Conservation (phyloP, 2,329 filamentous ascomycete genomes). For the Cercospora sesami region DNA sequence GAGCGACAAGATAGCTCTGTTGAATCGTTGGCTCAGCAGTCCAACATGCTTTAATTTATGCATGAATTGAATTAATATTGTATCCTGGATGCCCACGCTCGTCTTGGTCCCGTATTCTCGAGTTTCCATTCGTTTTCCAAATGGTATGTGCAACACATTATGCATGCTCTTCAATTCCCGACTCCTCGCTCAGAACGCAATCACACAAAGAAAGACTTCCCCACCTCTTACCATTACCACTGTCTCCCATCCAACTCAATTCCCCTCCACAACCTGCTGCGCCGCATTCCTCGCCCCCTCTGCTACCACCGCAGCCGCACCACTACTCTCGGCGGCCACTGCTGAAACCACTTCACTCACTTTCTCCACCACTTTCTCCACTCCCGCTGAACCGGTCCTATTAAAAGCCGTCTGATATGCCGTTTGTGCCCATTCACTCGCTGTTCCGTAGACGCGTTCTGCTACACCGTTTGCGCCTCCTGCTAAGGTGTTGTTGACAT, state of each 20-base stretch:
- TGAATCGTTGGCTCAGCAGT: background rate
- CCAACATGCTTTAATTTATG: background rate
- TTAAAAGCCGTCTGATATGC: constrained; percentile 30
- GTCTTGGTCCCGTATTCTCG: background rate
- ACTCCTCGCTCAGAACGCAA: background rate
- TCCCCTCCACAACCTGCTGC: background rate
- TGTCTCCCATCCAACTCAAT: background rate
- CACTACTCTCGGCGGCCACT: background rate
- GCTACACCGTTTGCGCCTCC: constrained; percentile 17
- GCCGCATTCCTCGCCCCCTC: background rate
- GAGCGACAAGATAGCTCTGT: background rate
- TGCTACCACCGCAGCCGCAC: background rate
- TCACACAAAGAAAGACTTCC: background rate
- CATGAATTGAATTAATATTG: background rate
- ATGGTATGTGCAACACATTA: background rate
- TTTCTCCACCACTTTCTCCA: constrained; percentile 25
- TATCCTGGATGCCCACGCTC: background rate
- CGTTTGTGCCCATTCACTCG: constrained; percentile 29
- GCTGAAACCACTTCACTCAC: background rate
- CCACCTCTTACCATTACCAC: background rate
- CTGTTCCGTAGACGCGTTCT: constrained; percentile 25
- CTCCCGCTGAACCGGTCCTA: constrained; percentile 16
- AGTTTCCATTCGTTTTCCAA: background rate
- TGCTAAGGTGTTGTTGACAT: constrained; percentile 3
- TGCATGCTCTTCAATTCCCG: background rate